Evolutionary conservation across 805 yeast genomes (phyloP).

Genomic region (Nadsonia fulvescens): DNA sequence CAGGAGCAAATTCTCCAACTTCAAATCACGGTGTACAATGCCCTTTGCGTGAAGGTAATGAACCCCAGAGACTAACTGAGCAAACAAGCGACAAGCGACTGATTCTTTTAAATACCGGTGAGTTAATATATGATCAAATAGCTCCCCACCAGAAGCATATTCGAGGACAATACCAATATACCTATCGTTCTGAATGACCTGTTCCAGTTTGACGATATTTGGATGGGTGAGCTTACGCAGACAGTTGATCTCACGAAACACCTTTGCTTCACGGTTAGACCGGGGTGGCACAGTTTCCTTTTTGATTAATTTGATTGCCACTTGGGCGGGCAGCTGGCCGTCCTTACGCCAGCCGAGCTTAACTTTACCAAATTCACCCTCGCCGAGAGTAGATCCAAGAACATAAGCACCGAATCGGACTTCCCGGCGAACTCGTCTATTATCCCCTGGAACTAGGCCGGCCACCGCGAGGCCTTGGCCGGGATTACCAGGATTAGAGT

Average conservation of each 20-base stretch:
- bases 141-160: constrained; percentile 94
- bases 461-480: no score
- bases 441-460: constrained; percentile 10
- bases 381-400: constrained; percentile 86
- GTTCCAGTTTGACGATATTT: constrained; percentile 78
- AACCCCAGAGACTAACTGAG: constrained; percentile 87
- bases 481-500: no score
- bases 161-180: constrained; percentile 93
- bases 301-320: constrained; percentile 77
- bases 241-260: constrained; percentile 86
- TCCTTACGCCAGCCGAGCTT: constrained; percentile 90
- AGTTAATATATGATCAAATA: constrained; percentile 78
- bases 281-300: constrained; percentile 78
- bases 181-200: constrained; percentile 82
- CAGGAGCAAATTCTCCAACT: constrained; percentile 53
- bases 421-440: constrained; percentile 16
- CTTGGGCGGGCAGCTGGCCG: constrained; percentile 32
- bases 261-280: constrained; percentile 71
- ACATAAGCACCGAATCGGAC: constrained; percentile 72
- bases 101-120: constrained; percentile 77
- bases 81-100: constrained; percentile 71
- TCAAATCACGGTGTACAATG: constrained; percentile 59
- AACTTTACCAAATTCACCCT: constrained; percentile 97
- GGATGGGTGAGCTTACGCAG: constrained; percentile 69
- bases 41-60: constrained; percentile 75